Evolutionary conservation across 495 filamentous ascomycete genomes (phyloP), one percentile per base, ranked within the genome.

Genomic region (Astrothelium subdiscretum): DNA sequence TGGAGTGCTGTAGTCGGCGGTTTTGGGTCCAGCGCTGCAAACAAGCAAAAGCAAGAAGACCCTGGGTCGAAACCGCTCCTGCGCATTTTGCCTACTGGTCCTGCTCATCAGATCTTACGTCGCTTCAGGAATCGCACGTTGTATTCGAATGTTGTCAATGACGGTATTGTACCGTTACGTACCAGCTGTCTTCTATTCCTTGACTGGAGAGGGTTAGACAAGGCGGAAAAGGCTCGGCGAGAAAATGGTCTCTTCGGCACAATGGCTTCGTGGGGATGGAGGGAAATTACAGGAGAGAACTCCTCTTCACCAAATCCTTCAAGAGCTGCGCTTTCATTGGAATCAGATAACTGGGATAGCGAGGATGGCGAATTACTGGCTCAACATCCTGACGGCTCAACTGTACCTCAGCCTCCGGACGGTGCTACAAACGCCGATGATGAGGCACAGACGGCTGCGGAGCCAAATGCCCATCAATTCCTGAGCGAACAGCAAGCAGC

Each of bases 81-180:
- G 22, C 84, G 94, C 26, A 95, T 97, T 64, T 74, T 98, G 18
- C 94, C 94, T 0, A 92, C 90, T 27, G 94, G 94, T 22, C 94
- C 95, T 31, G 94, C 94, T 5, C 92, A 97, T 74, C 82, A 84
- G 42, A 91, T 88, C 0, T 76, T 98, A 59, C 83, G 85, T 68
- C 89, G 87, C 72, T 98, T 97, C 68, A 81, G 90, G 52, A 95
- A 94, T 69, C 80, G 95, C 20, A 98, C 94, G 0, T 79, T 97
- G 0, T 98, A 98, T 71, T 95, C 92, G 1, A 98, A 98, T 69
- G 91, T 97, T 31, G 95, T 98, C 48, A 98, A 98, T 74, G 94
- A 98, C 75, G 94, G 94, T 2, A 97, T 98, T 70, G 94, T 98
- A 6, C 94, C 94, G 1, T 72, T 97, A 40, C 83, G 95, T 12